A percentile compares a stretch with the other conserved stretches of the same genome.
These are phyloP conservation scores for Mycena galopus DNA, from an alignment of 768 basidiomycete species.

Conservation along the genomic window DNA sequence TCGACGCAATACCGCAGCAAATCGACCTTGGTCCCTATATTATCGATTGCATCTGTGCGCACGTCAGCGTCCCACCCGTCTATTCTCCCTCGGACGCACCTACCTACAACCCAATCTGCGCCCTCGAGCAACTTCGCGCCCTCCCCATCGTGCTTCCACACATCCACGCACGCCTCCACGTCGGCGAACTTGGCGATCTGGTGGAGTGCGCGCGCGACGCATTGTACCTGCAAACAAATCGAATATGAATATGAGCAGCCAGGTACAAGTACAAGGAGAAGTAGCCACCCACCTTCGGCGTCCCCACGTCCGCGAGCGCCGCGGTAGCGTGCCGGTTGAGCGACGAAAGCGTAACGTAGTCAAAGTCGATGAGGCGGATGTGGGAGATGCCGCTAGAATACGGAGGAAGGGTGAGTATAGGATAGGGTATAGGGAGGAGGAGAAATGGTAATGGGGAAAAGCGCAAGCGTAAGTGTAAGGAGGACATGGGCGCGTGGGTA, in stretches of 20 bases:
- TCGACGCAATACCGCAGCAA: too few relatives aligned
- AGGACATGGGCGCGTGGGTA: too few relatives aligned
- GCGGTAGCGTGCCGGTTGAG: constrained; percentile 97
- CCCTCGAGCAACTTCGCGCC: constrained; percentile 78
- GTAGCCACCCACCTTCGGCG: constrained; percentile 95
- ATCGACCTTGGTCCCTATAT: constrained; percentile 61
- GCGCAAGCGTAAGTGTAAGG: too few relatives aligned
- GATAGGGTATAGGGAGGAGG: too few relatives aligned
- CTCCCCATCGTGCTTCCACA: constrained; percentile 92
- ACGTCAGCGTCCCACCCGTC: too few relatives aligned
- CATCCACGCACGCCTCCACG: constrained; percentile 86
- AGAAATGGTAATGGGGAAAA: too few relatives aligned
- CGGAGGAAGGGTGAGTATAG: too few relatives aligned
- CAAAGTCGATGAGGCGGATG: constrained; percentile 90
- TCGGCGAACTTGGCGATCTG: constrained; percentile 88
- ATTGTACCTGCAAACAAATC: too few relatives aligned
- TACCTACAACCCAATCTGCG: constrained; percentile 95
- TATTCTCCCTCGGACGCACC: too few relatives aligned
- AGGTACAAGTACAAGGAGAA: too few relatives aligned
- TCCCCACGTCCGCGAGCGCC: constrained; percentile 89
- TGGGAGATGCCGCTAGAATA: constrained; percentile 45
- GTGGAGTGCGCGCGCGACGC: constrained; percentile 76
- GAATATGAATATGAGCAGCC: too few relatives aligned
- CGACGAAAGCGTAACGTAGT: constrained; percentile 95
- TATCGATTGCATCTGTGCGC: constrained; percentile 90